Conservation (phyloP, 768 basidiomycete species). For the Tricholoma saponaceum region DNA sequence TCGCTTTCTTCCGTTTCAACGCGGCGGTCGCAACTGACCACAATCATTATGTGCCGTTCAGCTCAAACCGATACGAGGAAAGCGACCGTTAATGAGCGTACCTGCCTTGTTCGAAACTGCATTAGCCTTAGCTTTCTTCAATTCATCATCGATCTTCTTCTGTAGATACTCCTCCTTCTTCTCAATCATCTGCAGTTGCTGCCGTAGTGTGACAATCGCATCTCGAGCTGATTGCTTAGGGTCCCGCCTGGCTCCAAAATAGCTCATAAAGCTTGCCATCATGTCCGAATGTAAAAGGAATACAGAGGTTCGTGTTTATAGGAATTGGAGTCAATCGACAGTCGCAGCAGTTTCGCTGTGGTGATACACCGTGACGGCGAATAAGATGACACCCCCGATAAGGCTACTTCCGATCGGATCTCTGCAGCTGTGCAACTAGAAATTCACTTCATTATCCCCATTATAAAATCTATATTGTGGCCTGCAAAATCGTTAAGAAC, state of each 20-base stretch:
- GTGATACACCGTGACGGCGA: background rate
- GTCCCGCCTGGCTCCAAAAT: conserved; percentile 82
- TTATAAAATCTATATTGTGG: background rate
- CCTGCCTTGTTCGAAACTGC: conserved; percentile 91
- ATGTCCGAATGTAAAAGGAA: conserved; percentile 26
- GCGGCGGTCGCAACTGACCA: conserved; percentile 80
- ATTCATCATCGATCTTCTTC: conserved; percentile 95
- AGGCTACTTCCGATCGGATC: conserved; percentile 16
- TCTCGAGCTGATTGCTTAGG: conserved; percentile 84
- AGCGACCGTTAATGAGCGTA: conserved; percentile 38
- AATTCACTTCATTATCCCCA: background rate
- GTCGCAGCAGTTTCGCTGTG: conserved; percentile 10
- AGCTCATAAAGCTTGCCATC: conserved; percentile 82
- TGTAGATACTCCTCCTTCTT: conserved; percentile 98
- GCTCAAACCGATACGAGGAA: background rate
- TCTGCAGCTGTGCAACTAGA: too few relatives aligned
- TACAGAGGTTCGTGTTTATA: conserved; percentile 7
- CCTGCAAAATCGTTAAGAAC: too few relatives aligned
- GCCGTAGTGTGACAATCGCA: conserved; percentile 88
- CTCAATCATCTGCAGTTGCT: conserved; percentile 95
- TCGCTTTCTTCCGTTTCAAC: conserved; percentile 88
- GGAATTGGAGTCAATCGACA: conserved; percentile 3
- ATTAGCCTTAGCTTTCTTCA: conserved; percentile 88
- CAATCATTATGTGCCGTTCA: conserved; percentile 7
- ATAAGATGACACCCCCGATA: conserved; percentile 34